Base-by-base conservation (phyloP, 2,329 filamentous ascomycete species). In the Laburnicola sp. region DNA sequence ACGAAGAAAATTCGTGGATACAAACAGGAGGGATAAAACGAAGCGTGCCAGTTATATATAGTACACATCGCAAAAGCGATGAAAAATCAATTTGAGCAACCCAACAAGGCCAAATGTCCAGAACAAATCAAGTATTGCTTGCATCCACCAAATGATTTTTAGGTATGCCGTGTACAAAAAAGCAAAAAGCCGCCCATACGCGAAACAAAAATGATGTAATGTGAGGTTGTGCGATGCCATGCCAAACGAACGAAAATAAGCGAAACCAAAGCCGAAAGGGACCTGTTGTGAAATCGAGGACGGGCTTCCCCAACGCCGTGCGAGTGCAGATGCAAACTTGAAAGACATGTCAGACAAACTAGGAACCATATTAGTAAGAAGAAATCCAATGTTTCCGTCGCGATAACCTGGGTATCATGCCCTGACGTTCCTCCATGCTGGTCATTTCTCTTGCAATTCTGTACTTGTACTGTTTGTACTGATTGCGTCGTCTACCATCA, bases 371-470 rank as follows among this genome's bases (percentile, higher is more conserved):
- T 36, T 38, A 38, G 37, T 27, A 34, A 34, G 21, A 45, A 45
- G 28, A 27, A 44, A 34, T 38, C 31, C 22, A 32, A 23, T 22
- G 41, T 43, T 40, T 38, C 50, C 39, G 44, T 45, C 25, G 27
- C 35, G 16, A 35, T 40, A 11, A 10, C 34, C 39, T 32, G 41
- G 50, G 50, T 53, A 53, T 53, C 46, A 53, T 53, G 45, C 51
- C 46, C 50, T 53, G 46, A 53, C 46, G 28, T 45, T 35, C 32
- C 26, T 36, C 26, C 42, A 23, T 38, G 43, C 43, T 5, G 41
- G 45, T 53, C 36, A 45, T 53, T 37, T 38, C 39, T 53, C 42
- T 36, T 53, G 26, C 42, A 42, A 25, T 26, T 7, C 26, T 39
- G 32, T 26, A 50, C 8, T 35, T 38, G 42, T 40, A 35, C 38